Percentiles rank a stretch among this genome's conserved stretches.
Conservation (phyloP, 352 stramenopile genomes). For the Globisporangium paddicum region DNA sequence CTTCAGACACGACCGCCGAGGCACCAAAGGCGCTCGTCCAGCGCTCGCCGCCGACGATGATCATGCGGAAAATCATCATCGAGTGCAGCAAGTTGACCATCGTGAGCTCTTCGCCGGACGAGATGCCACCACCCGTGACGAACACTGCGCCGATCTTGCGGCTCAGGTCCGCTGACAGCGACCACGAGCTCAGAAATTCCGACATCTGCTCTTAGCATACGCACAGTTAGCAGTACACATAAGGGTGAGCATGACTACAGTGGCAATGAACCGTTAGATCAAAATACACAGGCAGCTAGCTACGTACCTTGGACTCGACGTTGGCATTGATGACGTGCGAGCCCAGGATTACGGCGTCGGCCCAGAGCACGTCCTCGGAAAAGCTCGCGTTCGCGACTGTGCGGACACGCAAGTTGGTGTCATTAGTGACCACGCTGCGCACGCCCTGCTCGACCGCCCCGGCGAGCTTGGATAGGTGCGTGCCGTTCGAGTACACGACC, state of each 20-base stretch:
- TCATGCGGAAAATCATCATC: slow-evolving; percentile 87
- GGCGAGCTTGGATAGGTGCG: slow-evolving; percentile 69
- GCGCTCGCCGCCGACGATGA: slow-evolving; percentile 76
- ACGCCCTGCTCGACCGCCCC: slow-evolving; percentile 52
- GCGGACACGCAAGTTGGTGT: slow-evolving; percentile 40
- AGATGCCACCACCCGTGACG: slow-evolving; percentile 77
- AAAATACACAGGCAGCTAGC: background rate
- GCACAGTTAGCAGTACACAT: background rate
- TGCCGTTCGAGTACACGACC: slow-evolving; percentile 67
- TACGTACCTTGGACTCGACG: slow-evolving; percentile 70
- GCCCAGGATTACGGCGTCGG: slow-evolving; percentile 81
- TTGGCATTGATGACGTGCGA: slow-evolving; percentile 87
- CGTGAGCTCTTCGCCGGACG: slow-evolving; percentile 77
- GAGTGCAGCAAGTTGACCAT: slow-evolving; percentile 85
- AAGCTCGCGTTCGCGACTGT: slow-evolving; percentile 67
- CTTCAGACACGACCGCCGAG: slow-evolving; percentile 75
- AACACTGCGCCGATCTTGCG: slow-evolving; percentile 85
- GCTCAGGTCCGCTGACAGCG: slow-evolving; percentile 64
- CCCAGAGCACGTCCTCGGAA: slow-evolving; percentile 71
- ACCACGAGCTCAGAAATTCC: slow-evolving; percentile 71
- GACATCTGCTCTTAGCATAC: slow-evolving; percentile 34
- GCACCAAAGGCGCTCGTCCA: slow-evolving; percentile 87
- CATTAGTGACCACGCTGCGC: slow-evolving; percentile 27
- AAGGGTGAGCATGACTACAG: background rate
- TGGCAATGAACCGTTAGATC: background rate